Evolutionary conservation across 2,329 filamentous ascomycete genomes (phyloP).

Genomic region (Myotisia sp.): DNA sequence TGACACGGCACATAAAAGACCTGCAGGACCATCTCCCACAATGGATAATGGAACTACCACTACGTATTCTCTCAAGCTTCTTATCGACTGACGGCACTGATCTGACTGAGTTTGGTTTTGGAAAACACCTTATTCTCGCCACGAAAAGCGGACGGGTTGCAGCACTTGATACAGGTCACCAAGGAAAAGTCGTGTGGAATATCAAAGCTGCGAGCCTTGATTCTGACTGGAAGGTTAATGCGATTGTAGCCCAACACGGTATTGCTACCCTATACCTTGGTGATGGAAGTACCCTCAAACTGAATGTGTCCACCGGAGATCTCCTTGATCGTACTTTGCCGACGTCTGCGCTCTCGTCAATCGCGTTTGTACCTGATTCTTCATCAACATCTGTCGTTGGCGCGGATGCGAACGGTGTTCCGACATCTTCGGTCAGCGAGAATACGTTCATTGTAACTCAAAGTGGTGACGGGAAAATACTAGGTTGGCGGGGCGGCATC

Average conservation of each 20-base stretch:
- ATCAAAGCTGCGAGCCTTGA: constrained; percentile 47
- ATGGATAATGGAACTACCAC: constrained; percentile 56
- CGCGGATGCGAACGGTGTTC: constrained; percentile 24
- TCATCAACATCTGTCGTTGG: constrained; percentile 18
- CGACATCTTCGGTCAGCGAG: constrained; percentile 18
- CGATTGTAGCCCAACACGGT: constrained; percentile 49
- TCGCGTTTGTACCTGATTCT: constrained; percentile 20
- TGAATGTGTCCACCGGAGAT: constrained; percentile 32
- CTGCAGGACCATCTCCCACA: constrained; percentile 56
- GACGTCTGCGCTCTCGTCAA: constrained; percentile 19
- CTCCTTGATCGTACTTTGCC: constrained; percentile 22
- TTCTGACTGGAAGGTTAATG: constrained; percentile 52
- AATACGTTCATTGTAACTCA: constrained; percentile 29
- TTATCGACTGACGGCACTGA: constrained; percentile 41
- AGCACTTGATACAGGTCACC: constrained; percentile 60
- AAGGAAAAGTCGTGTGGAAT: constrained; percentile 65
- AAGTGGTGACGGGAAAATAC: constrained; percentile 27
- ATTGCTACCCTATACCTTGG: constrained; percentile 45
- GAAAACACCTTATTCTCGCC: constrained; percentile 68
- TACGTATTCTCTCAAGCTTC: constrained; percentile 51
- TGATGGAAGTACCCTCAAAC: constrained; percentile 46
- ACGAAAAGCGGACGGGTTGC: constrained; percentile 68
- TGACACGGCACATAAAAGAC: constrained; percentile 68
- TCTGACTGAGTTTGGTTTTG: constrained; percentile 60
- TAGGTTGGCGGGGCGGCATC: constrained; percentile 30